A percentile compares a stretch with the other conserved stretches of the same genome.
These are phyloP conservation scores for Isabelozyma rhagii DNA, from an alignment of 805 yeast genomes.

Conservation along the genomic window DNA sequence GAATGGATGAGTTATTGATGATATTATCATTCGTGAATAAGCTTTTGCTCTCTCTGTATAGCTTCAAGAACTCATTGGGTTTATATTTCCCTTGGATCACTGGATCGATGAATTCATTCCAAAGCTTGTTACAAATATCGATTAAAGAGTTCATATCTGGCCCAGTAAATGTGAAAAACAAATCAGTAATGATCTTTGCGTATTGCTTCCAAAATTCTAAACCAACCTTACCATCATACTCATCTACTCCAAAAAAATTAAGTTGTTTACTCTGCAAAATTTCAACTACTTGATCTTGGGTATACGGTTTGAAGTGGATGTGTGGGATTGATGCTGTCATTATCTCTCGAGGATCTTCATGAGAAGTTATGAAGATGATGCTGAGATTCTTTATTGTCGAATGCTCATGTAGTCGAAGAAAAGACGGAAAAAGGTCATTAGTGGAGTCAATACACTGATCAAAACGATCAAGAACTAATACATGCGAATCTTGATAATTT, in stretches of 20 bases:
- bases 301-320: conserved; percentile 37
- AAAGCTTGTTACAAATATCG: conserved; percentile 27
- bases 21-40: conserved; percentile 27
- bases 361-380: conserved; percentile 39
- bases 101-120: conserved; percentile 32
- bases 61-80: conserved; percentile 28
- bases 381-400: conserved; percentile 26
- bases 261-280: conserved; percentile 33
- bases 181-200: conserved; percentile 42
- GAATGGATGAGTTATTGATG: conserved; percentile 26
- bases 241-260: conserved; percentile 17
- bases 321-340: conserved; percentile 40
- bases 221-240: conserved; percentile 11
- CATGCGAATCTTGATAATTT: conserved; percentile 30
- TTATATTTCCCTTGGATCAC: conserved; percentile 16
- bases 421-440: conserved; percentile 36
- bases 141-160: conserved; percentile 34
- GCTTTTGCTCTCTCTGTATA: conserved; percentile 28
- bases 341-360: conserved; percentile 35
- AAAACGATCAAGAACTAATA: conserved; percentile 46
- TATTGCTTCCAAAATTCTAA: conserved; percentile 40
- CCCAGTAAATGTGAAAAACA: conserved; percentile 45
- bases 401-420: conserved; percentile 44
- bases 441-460: conserved; percentile 46
- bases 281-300: conserved; percentile 28